Percentiles rank a stretch among this genome's conserved stretches.
Conservation (phyloP, 768 basidiomycete species). For the Lactarius deliciosus region DNA sequence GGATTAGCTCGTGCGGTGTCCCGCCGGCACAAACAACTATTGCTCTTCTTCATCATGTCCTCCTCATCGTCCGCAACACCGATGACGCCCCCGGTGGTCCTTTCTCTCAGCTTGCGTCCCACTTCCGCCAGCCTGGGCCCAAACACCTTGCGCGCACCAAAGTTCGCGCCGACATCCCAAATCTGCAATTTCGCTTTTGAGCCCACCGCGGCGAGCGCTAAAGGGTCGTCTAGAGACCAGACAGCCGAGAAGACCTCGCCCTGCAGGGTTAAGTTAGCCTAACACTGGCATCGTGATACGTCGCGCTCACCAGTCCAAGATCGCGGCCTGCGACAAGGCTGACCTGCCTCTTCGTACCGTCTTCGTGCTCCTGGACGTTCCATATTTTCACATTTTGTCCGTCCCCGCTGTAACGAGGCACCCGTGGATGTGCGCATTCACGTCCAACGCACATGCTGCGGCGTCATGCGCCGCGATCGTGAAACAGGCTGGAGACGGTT, state of each 20-base stretch:
- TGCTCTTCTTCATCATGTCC: conserved; percentile 46
- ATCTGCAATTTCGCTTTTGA: conserved; percentile 92
- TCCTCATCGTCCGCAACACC: conserved; percentile 72
- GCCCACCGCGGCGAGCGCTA: conserved; percentile 91
- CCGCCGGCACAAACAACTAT: conserved; percentile 14
- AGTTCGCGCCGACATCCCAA: conserved; percentile 90
- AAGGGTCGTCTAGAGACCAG: conserved; percentile 93
- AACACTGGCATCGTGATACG: too few relatives aligned
- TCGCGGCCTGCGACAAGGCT: conserved; percentile 85
- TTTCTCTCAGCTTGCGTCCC: conserved; percentile 67
- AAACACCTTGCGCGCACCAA: conserved; percentile 81
- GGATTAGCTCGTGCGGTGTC: not conserved
- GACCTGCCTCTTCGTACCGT: conserved; percentile 66
- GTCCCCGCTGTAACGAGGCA: conserved; percentile 92
- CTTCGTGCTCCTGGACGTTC: conserved; percentile 75
- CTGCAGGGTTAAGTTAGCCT: conserved; percentile 41
- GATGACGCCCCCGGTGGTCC: conserved; percentile 62
- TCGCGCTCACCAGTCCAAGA: conserved; percentile 74
- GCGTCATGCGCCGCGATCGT: conserved; percentile 94
- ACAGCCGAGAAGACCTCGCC: conserved; percentile 93
- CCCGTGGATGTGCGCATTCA: conserved; percentile 87
- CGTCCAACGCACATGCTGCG: conserved; percentile 82
- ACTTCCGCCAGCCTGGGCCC: conserved; percentile 72
- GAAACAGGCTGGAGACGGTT: conserved; percentile 71
- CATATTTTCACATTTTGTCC: conserved; percentile 94